These are phyloP conservation scores for Orbilia ellipsospora DNA, from an alignment of 2,329 filamentous ascomycete species.

Conservation along the genomic window DNA sequence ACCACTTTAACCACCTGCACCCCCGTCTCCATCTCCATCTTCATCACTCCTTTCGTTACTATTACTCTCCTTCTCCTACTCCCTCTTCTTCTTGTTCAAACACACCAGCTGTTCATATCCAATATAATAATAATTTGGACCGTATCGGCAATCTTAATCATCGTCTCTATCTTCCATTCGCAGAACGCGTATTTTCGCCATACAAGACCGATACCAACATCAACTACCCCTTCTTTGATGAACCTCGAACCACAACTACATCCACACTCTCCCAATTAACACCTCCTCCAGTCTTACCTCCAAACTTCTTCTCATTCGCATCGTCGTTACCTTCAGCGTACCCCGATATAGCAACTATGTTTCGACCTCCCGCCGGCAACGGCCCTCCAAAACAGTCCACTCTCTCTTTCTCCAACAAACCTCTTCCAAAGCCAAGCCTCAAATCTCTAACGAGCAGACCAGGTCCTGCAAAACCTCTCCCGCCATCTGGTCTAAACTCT, in stretches of 20 bases:
- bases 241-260: not conserved
- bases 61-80: no score
- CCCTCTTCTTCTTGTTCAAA: no score
- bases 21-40: not conserved
- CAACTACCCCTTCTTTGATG: not conserved
- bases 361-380: not conserved
- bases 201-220: conserved; percentile 13
- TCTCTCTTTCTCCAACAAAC: conserved; percentile 43
- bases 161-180: no score
- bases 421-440: conserved; percentile 22
- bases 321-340: not conserved
- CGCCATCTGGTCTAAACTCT: conserved; percentile 34
- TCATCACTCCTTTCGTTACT: no score
- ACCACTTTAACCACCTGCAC: conserved; percentile 7
- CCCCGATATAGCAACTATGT: conserved; percentile 16
- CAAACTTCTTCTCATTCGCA: conserved; percentile 2
- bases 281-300: not conserved
- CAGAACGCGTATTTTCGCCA: conserved; percentile 22
- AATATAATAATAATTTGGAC: not conserved
- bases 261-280: conserved; percentile 2
- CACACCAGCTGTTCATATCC: not conserved
- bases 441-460: conserved; percentile 25
- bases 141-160: not conserved
- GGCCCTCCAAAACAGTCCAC: conserved; percentile 31
- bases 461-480: conserved; percentile 39